Base-by-base conservation (phyloP, 2,329 filamentous ascomycete species). In the Colletotrichum horii region DNA sequence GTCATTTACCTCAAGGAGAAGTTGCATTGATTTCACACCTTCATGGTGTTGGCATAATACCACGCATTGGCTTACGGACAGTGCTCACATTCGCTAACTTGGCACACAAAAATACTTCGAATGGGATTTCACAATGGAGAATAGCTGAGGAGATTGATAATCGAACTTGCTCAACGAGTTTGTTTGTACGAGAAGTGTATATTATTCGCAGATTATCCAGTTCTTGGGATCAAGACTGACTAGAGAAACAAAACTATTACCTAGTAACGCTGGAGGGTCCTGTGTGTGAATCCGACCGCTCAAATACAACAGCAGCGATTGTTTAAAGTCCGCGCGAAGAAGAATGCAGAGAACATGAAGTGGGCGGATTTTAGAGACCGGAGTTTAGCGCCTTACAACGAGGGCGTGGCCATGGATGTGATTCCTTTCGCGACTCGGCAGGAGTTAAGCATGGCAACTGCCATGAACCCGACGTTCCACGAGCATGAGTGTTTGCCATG, bases 1-100 rank as follows among this genome's bases (percentile, higher is more conserved):
- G 87, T 93, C 60, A 90, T 95, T 6, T 91, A 93, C 76, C 84
- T 95, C 79, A 91, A 91, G 79, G 92, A 94, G 82, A 90, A 90
- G 76, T 81, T 93, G 66, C 91, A 93, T 79, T 87, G 58, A 80
- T 32, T 22, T 36, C 26, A 38, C 58, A 43, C 12, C 12, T 34
- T 22, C n/a, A 16, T 6, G 38, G 32, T 22, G 34, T 11, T 28
- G 30, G 14, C 11, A 66, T 34, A 28, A 34, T 66, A 24, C 43
- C 43, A 52, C 2, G n/a, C 12, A 19, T 26, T 48, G 43, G 32
- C 24, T 67, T 36, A 38, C 15, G 30, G 24, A 36, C 72, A 11
- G 12, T 66, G 30, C 58, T 15, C 28, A 34, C 26, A 34, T 38
- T 22, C 56, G 30, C 52, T 22, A 19, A 14, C 38, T 28, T 56